A percentile compares a stretch with the other conserved stretches of the same genome.
Evolutionary conservation across 2,329 filamentous ascomycete genomes (phyloP).

Genomic region (Trichoderma brevicompactum): DNA sequence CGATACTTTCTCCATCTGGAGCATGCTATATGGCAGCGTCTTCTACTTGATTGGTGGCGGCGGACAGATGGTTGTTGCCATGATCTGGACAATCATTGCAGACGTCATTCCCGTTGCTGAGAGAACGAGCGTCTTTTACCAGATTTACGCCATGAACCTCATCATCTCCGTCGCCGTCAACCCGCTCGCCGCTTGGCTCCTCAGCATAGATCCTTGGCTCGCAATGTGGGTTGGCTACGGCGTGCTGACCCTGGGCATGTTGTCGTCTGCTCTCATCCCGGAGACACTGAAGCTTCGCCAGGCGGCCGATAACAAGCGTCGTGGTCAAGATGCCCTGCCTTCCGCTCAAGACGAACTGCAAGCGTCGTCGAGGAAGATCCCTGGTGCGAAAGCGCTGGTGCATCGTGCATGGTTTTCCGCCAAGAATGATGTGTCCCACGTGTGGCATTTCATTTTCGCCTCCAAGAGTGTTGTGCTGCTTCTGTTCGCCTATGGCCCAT

Average conservation of each 20-base stretch:
- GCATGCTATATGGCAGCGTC: constrained; percentile 41
- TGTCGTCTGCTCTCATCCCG: constrained; percentile 44
- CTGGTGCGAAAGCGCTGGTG: constrained; percentile 26
- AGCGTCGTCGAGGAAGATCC: constrained; percentile 23
- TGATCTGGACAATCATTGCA: constrained; percentile 52
- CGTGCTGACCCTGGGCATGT: constrained; percentile 38
- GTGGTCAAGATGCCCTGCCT: neutral
- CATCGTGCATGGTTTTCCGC: constrained; percentile 37
- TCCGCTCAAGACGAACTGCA: constrained; percentile 21
- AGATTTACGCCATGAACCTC: constrained; percentile 44
- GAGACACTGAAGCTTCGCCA: constrained; percentile 49
- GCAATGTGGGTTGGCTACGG: constrained; percentile 44
- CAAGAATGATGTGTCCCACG: constrained; percentile 41
- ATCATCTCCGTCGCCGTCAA: constrained; percentile 46
- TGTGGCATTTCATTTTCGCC: constrained; percentile 47
- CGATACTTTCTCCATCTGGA: constrained; percentile 48
- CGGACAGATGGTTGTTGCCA: constrained; percentile 45
- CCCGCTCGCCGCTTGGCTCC: constrained; percentile 48
- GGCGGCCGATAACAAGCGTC: constrained; percentile 36
- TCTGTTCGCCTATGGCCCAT: constrained; percentile 41
- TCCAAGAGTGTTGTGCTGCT: constrained; percentile 47
- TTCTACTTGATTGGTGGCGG: constrained; percentile 51
- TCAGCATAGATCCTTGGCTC: constrained; percentile 47
- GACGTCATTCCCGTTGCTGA: constrained; percentile 48
- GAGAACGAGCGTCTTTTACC: constrained; percentile 49